Base-by-base conservation (phyloP, 116 monocot species). In the Phalaenopsis hybrid region DNA sequence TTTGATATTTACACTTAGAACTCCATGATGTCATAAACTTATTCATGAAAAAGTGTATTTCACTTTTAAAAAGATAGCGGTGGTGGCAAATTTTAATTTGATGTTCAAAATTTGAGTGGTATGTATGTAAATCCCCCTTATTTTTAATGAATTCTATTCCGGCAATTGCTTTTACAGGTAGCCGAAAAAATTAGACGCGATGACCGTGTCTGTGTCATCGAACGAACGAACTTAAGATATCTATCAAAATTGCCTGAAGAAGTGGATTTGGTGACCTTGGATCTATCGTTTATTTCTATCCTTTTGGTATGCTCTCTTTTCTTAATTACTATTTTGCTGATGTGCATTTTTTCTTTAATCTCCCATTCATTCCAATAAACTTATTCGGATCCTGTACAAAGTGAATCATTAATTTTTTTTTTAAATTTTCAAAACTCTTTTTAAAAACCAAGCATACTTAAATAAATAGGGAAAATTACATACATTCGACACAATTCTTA, bases 231-330 rank as follows among this genome's bases (percentile, higher is more conserved):
- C 90, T 88, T 99, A 78, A 93, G 98, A 95, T 92, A 95, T 84
- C 90, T 99, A 73, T 80, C 93, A 75, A 88, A 84, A 81, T 82
- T 99, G 52, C 93, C 98, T 5, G 87, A 95, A 82, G 57, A 83
- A 84, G 93, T 99, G 70, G 98, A 99, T 81, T 25, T 99, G 81
- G 95, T 99, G 89, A 99, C 98, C 31, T 76, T 99, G 48, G 98
- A 95, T 83, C 74, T 99, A 52, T 99, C 98, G n/a, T 99, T 99
- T 88, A 99, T 99, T 81, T 99, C 98, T 81, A 91, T 99, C 83
- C 95, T 99, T 83, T 15, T 88, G 95, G 98, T 99, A 91, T 74
- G 84, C 23, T 81, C 59, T 81, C 8, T 67, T 43, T 55, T 44
- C 58, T 65, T 65, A 11, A 45, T 45, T 2, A 21, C 46, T 13